Conservation (phyloP, 2,329 filamentous ascomycete species). For the Myotisia sp. region DNA sequence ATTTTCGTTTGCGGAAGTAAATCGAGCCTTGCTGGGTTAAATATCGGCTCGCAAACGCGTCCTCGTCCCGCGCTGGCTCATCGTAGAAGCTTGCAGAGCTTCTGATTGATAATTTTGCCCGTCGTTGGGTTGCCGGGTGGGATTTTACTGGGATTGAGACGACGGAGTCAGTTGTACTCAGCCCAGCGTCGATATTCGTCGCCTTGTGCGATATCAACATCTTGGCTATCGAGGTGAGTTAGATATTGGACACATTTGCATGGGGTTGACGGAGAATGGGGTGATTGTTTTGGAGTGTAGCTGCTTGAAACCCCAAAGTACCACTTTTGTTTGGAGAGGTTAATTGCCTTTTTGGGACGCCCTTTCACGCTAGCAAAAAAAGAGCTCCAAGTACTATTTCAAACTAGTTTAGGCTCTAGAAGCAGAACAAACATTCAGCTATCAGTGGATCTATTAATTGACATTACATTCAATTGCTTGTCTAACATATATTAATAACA, state of each 20-base stretch:
- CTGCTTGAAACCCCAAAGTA: too few species aligned
- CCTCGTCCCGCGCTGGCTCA: constrained; percentile 43
- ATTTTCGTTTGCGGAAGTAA: constrained; percentile 64
- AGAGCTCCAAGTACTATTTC: too few species aligned
- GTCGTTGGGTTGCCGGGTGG: constrained; percentile 33
- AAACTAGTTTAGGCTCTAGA: too few species aligned
- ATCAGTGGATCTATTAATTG: too few species aligned
- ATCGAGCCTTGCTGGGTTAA: constrained; percentile 68
- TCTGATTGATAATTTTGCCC: constrained; percentile 33
- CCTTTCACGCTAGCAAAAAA: too few species aligned
- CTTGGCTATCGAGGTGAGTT: constrained; percentile 16
- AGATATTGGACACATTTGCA: not conserved
- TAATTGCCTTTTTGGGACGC: too few species aligned
- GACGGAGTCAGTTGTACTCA: constrained; percentile 52
- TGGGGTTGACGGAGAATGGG: not conserved
- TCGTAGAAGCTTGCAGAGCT: constrained; percentile 29
- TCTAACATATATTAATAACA: too few species aligned
- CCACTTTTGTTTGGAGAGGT: too few species aligned
- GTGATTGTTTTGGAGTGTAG: not conserved
- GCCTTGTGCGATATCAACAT: constrained; percentile 73
- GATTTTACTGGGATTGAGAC: constrained; percentile 50
- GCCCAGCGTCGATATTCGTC: constrained; percentile 70
- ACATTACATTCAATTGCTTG: too few species aligned
- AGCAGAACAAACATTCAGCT: too few species aligned
- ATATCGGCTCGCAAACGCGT: constrained; percentile 55